Base-by-base conservation (phyloP, 108 stramenopile species). In the Fragilaria crotonensis region DNA sequence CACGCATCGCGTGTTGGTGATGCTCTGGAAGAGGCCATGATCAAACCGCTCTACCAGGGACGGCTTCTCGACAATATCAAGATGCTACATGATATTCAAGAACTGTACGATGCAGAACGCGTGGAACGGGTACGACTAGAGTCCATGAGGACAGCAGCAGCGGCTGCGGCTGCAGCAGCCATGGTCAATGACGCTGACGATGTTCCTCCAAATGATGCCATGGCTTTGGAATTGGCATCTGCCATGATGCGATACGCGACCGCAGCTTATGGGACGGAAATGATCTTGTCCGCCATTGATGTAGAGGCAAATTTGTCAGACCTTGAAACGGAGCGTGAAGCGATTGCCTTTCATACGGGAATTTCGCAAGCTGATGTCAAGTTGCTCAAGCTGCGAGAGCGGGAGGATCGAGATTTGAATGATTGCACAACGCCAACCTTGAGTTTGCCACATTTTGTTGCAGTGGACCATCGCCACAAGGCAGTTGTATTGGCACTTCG, bases 1-100 rank as follows among this genome's bases (percentile, higher is more conserved):
- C 17, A 66, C n/a, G 58, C 64, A 25, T 56, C 58, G 7, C 65
- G 74, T 3, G 60, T 75, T 28, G 68, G 59, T 0, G 60, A 45
- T n/a, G 74, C 66, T 56, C 32, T 75, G 60, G 69, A 66, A 48
- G 59, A 60, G 44, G 68, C 63, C 52, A 52, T 75, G 26, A 44
- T 60, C 33, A 70, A 70, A 54, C 63, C 69, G 19, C 33, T 61
- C 23, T 25, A 53, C 57, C 48, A 54, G 62, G 65, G 65, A 23
- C 27, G 74, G 17, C 30, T 61, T 25, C 57, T 66, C 17, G 73
- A 65, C 52, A 64, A 70, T 46, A n/a, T 70, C 29, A 66, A 69
- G 52, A 66, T 64, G 20, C 36, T 63, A 4, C 49, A 48, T 45
- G 61, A 62, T 47, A 33, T 53, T 26, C 63, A 64, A 45, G 55